Percentiles rank a stretch among this genome's conserved stretches.
Conservation (phyloP, 257 asterid species). For the Capsicum baccatum region DNA sequence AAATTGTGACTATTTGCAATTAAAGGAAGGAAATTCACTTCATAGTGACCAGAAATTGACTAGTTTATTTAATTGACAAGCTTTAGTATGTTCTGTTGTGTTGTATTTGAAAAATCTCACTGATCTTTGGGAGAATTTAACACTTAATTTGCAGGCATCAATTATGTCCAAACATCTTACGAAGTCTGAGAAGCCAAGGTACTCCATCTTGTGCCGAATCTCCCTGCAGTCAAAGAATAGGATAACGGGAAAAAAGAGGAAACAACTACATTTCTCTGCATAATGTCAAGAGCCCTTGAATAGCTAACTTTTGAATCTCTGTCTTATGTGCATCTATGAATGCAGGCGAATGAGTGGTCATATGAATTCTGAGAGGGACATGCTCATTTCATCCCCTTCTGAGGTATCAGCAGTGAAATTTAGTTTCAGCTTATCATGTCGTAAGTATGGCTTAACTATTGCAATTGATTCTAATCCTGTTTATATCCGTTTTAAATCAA, state of each 20-base stretch:
- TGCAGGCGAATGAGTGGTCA: slow-evolving; percentile 77
- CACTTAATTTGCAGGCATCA: slow-evolving; percentile 61
- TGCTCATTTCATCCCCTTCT: slow-evolving; percentile 48
- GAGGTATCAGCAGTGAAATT: slow-evolving; percentile 47
- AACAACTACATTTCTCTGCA: slow-evolving; percentile 20
- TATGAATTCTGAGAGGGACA: slow-evolving; percentile 56
- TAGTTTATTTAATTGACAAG: neutral
- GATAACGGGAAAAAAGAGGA: slow-evolving; percentile 7
- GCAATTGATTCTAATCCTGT: neutral
- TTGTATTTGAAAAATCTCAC: neutral
- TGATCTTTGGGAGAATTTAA: slow-evolving; percentile 14
- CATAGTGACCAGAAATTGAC: neutral
- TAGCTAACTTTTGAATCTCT: neutral
- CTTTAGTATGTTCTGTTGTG: neutral
- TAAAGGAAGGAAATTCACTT: slow-evolving; percentile 1
- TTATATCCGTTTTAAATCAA: neutral
- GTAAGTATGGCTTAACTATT: slow-evolving; percentile 15
- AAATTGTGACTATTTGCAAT: neutral
- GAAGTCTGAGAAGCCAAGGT: slow-evolving; percentile 74
- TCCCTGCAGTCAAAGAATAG: neutral
- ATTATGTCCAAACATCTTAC: slow-evolving; percentile 73
- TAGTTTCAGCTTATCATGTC: slow-evolving; percentile 22
- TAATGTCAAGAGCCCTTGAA: slow-evolving; percentile 21
- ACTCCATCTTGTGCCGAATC: slow-evolving; percentile 29
- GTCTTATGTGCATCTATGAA: neutral